A percentile compares a stretch with the other conserved stretches of the same genome.
These are phyloP conservation scores for Akebia trifoliata DNA, from an alignment of 164 flowering plant species.

Conservation along the genomic window DNA sequence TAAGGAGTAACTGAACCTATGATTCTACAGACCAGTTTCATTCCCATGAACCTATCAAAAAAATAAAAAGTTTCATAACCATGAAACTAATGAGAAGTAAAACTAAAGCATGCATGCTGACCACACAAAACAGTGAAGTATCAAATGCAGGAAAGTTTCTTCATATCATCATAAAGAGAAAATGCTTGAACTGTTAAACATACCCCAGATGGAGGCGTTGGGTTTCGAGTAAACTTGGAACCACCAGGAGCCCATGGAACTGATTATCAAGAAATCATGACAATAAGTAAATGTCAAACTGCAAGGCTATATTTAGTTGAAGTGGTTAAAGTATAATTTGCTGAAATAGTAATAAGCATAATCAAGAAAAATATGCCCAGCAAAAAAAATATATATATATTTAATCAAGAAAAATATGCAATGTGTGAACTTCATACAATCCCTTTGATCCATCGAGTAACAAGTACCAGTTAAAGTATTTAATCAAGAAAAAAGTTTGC, in stretches of 20 bases:
- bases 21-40: too few relatives aligned
- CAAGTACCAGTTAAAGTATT: background rate
- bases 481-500: too few relatives aligned
- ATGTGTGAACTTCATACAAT: background rate
- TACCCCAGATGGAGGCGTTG: slow-evolving; percentile 88
- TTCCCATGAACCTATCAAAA: too few relatives aligned
- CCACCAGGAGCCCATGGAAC: slow-evolving; percentile 99
- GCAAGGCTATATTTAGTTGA: background rate
- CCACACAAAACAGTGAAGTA: background rate
- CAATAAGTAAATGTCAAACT: slow-evolving; percentile 2
- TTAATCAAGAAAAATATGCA: background rate
- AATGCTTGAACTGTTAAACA: slow-evolving; percentile 18
- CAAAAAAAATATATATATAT: too few relatives aligned
- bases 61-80: too few relatives aligned
- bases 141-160: background rate
- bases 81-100: too few relatives aligned
- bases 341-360: background rate
- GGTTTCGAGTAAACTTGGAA: slow-evolving; percentile 77
- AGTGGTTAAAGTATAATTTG: background rate
- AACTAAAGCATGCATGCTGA: too few relatives aligned
- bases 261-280: slow-evolving; percentile 28
- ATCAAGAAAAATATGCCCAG: background rate
- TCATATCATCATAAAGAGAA: background rate
- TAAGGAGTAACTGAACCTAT: too few relatives aligned
- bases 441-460: background rate